Base-by-base conservation (phyloP, 441 rosid genomes). In the Populus tomentosa region DNA sequence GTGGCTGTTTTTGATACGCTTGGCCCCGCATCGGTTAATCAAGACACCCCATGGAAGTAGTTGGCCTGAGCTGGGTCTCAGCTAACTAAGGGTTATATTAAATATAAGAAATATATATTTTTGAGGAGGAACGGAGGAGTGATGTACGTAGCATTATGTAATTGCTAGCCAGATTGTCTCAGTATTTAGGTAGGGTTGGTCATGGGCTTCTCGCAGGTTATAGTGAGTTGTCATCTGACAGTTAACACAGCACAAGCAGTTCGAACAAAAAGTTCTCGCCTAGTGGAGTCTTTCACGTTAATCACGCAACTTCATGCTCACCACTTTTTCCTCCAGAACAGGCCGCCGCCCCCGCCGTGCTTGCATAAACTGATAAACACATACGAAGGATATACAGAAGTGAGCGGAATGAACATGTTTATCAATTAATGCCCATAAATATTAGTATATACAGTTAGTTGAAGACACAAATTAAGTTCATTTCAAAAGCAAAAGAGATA, bases 181-280 rank as follows among this genome's bases (percentile, higher is more conserved):
- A 8, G 77, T 72, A 61, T 20, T 32, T 72, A 62, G 30, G 61
- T 38, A 26, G 38, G 76, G 69, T 0, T 32, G 28, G 80, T 86
- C 92, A 89, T 87, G 90, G 82, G 88, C 83, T 84, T 89, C 92
- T 86, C 76, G 90, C 87, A 83, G 78, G 74, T 65, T 28, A 35
- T 1, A 2, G 61, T 65, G 64, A 82, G 77, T 72, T 76, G 78
- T 59, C 24, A 53, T 78, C 53, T 70, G 85, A 86, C 87, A 82
- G 87, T 82, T 83, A 75, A 75, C 75, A 78, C 65, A 42, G 21
- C 66, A 21, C 50, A 24, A 76, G 69, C 77, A 77, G 79, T 79
- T 35, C n/a, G 67, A 36, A 67, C 70, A 75, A 81, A 78, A 83
- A 79, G 77, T 53, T 64, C 50, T 80, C 72, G 64, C 67, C 71